Evolutionary conservation across 1,284 basidiomycete species (phyloP), one percentile per base, ranked within the genome.

Genomic region (Neolentinus lepideus): DNA sequence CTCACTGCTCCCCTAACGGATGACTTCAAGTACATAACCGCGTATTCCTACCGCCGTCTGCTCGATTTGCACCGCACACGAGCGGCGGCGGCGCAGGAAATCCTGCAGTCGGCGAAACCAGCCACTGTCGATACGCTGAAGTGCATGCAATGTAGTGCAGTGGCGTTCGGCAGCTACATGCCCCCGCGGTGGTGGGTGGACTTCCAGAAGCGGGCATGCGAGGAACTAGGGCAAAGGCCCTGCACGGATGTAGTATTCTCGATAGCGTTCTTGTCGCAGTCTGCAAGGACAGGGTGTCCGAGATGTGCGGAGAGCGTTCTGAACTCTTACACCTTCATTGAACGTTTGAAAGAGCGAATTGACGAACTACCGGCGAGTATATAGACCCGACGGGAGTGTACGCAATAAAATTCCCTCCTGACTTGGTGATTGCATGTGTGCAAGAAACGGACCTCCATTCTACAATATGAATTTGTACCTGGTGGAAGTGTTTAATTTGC

Each of bases 141-240:
- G 66, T 89, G 86, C 67, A 77, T 81, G 69, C 79, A 84, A 57
- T 88, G 85, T 63, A 85, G 83, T 48, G 79, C 79, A 9, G 71
- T 74, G 2, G 68, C 75, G 59, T 78, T 77, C 47, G 69, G 69
- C 1, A 68, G 73, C 43, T 72, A 79, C 55, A 71, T 72, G 11
- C 72, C 75, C 21, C 86, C 85, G 25, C 76, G 77, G 64, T 89
- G 87, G 86, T 89, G 85, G 85, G 67, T 66, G 31, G 77, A 80
- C 58, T 89, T 79, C 61, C 74, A 77, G 64, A 73, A 64, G 63
- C 65, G 71, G 58, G 86, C 84, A 45, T 76, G 64, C 62, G 76
- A 76, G 63, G 84, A 88, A 63, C 66, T 88, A 55, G 68, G 70
- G 24, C 60, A 66, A 51, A 70, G 83, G 52, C 86, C 87, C 27